Base-by-base conservation (phyloP, 2,329 filamentous ascomycete species). In the Trichophyton rubrum region DNA sequence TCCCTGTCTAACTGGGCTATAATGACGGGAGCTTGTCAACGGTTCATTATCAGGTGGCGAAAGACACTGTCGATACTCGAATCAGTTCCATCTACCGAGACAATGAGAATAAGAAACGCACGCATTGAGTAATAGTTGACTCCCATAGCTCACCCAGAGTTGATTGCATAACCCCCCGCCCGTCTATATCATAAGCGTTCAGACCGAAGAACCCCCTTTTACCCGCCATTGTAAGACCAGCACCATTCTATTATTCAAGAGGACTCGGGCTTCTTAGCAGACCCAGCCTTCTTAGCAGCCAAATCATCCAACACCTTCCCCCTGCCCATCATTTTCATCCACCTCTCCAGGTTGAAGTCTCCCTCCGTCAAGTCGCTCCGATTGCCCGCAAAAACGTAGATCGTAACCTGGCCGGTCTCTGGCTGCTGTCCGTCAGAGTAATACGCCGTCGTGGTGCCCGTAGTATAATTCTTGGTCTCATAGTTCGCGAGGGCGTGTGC, bases 331-430 rank as follows among this genome's bases (percentile, higher is more conserved):
- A 20, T 30, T 8, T 24, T 45, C 40, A 58, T 41, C 61, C 59
- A 62, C 6, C 40, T 41, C 49, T 59, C 47, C 20, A 51, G 20
- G 11, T 62, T 60, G 20, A 61, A 62, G 4, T 56, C 24, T 11
- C 57, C 59, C n/a, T 62, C 61, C 11, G 15, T 15, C 33, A 61
- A 43, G 13, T 38, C 41, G n/a, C 27, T 11, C 17, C 55, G 4
- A 24, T 62, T 33, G 22, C 61, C 59, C 22, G 59, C 56, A 49
- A 61, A 62, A 33, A 62, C 56, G 40, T 60, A 60, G 30, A 38
- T 24, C 30, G 43, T 56, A 3, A 47, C 59, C 22, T 49, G 27
- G 27, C 13, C 35, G 7, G 56, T 51, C 13, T 22, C 56, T 13
- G 56, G 60, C 55, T 35, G 17, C 27, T 56, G 30, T 5, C 51